Evolutionary conservation across 805 yeast species (phyloP).

Genomic region (Kockiozyma suomiensis): DNA sequence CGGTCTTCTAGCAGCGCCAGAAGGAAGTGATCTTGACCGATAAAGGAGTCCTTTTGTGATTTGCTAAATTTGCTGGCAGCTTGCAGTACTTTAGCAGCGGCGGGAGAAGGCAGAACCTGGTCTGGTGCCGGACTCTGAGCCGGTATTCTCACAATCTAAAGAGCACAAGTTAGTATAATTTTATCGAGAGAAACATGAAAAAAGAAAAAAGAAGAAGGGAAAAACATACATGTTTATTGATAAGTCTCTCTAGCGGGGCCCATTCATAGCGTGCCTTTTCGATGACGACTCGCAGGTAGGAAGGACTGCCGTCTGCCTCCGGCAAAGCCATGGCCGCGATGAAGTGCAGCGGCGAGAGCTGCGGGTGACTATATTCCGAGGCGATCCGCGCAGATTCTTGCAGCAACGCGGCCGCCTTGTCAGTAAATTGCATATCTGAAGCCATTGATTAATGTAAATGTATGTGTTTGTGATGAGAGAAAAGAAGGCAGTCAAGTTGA

Average conservation of each 20-base stretch:
- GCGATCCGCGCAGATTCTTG: slow-evolving; percentile 82
- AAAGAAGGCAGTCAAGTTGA: background rate
- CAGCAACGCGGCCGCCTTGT: slow-evolving; percentile 82
- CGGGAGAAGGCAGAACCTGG: slow-evolving; percentile 71
- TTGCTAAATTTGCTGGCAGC: slow-evolving; percentile 76
- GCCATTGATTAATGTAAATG: slow-evolving; percentile 2
- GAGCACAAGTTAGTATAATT: background rate
- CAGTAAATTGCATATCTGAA: slow-evolving; percentile 68
- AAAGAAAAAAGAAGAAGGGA: background rate
- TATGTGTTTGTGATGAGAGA: background rate
- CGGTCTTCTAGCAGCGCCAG: slow-evolving; percentile 82
- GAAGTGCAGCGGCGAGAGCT: slow-evolving; percentile 83
- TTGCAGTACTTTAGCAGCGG: slow-evolving; percentile 73
- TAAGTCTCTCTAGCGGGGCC: slow-evolving; percentile 72
- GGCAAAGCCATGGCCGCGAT: slow-evolving; percentile 85
- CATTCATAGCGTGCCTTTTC: slow-evolving; percentile 90
- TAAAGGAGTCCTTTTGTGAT: slow-evolving; percentile 85
- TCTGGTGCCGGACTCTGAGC: slow-evolving; percentile 88
- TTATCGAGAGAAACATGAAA: too few species aligned
- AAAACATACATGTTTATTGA: slow-evolving; percentile 54
- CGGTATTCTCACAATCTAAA: slow-evolving; percentile 79
- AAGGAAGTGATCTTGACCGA: slow-evolving; percentile 92
- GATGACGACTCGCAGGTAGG: slow-evolving; percentile 76
- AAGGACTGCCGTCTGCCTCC: slow-evolving; percentile 55
- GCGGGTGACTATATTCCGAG: slow-evolving; percentile 79